Evolutionary conservation across 345 rosid genomes (phyloP), one percentile per base, ranked within the genome.

Genomic region (Camelina hispida): DNA sequence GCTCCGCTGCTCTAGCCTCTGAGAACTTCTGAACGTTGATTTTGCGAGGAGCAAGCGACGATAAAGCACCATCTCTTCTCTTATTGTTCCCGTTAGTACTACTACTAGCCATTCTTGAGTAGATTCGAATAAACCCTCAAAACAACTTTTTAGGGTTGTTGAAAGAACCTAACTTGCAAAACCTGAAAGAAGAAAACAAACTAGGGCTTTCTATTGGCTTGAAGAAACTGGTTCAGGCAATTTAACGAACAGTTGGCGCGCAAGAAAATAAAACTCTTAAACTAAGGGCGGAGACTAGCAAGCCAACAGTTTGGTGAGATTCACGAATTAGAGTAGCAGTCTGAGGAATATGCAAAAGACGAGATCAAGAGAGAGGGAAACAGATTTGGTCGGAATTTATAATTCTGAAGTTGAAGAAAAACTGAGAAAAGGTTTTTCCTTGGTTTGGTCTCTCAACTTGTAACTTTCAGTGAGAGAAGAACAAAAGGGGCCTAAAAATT

Each of bases 11-110:
- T 58, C 97, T 78, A 60, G 92, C 68, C 56, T 91, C 97, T 0
- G 89, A 83, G 43, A 94, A 90, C 68, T 83, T 90, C 78, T 87
- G 84, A 3, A 90, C 89, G 55, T 83, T 84, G 73, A 94, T 76
- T 68, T 80, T 85, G 30, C 89, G 88, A 42, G 97, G 99, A 3
- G 81, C 73, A 12, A 78, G 77, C 20, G 72, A 71, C 1, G 73
- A 55, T 25, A 76, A 55, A 40, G 22, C 47, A 12, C 40, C 69
- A 11, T 53, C 77, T 50, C 64, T 43, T 52, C 66, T 72, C 81
- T 51, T 78, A 18, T 28, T 37, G 58, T 62, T 76, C 34, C 75
- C 65, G 46, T 63, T 48, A 65, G 25, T 13, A 42, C 22, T 28
- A n/a, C n/a, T n/a, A 57, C 34, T 25, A 35, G 62, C 61, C 80